Evolutionary conservation across 345 rosid species (phyloP).

Genomic region (Sisymbrium irio): DNA sequence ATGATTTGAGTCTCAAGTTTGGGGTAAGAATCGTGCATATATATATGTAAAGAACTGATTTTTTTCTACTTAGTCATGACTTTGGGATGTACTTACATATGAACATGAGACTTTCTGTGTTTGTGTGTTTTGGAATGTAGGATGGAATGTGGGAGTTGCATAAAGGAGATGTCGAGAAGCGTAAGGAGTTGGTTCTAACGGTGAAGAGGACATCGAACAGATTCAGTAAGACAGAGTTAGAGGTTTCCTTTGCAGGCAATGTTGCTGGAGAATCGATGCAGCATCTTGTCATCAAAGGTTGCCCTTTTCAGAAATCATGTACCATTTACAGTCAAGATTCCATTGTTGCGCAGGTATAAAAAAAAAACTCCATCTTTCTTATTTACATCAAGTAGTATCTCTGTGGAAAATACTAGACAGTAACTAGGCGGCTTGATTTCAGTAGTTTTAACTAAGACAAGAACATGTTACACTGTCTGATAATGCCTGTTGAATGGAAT

Average conservation of each 20-base stretch:
- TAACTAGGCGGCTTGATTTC: background rate
- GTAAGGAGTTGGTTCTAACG: conserved; percentile 49
- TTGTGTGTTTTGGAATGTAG: conserved; percentile 45
- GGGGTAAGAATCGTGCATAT: too few species aligned
- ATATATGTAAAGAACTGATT: too few species aligned
- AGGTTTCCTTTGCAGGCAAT: conserved; percentile 47
- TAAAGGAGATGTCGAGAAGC: conserved; percentile 43
- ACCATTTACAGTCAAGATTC: conserved; percentile 61
- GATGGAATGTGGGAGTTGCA: conserved; percentile 64
- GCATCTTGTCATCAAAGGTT: conserved; percentile 60
- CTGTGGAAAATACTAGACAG: background rate
- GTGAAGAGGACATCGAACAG: conserved; percentile 50
- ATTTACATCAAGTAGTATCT: background rate
- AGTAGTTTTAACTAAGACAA: background rate
- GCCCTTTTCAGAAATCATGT: conserved; percentile 74
- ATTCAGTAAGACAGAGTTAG: conserved; percentile 55
- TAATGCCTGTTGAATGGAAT: background rate
- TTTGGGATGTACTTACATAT: background rate
- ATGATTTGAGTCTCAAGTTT: too few species aligned
- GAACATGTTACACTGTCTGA: background rate
- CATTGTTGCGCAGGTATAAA: conserved; percentile 77
- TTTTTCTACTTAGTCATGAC: too few species aligned
- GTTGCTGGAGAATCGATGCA: conserved; percentile 27
- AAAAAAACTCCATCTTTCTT: background rate
- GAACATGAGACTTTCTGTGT: background rate